A percentile compares a stretch with the other conserved stretches of the same genome.
Conservation (phyloP, 2,329 filamentous ascomycete genomes). For the Fusarium succisae region DNA sequence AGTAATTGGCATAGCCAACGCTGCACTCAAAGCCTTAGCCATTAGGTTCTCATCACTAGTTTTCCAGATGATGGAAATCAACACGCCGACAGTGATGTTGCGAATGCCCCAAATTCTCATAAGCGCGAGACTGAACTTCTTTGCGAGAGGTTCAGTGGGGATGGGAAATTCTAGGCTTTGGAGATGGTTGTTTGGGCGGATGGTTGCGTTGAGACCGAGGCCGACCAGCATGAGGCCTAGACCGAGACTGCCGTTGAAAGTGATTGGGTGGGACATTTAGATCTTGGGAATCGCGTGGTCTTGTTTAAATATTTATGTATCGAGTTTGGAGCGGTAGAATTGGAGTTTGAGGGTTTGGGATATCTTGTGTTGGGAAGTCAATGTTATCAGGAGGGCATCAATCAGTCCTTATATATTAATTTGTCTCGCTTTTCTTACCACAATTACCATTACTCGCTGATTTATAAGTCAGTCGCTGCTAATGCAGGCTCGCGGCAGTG, state of each 20-base stretch:
- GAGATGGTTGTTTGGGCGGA: constrained; percentile 9
- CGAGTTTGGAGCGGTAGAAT: rapidly evolving
- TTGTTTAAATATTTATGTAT: background rate
- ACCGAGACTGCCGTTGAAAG: constrained; percentile 8
- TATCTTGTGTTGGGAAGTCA: rapidly evolving
- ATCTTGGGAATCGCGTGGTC: rapidly evolving
- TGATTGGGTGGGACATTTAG: constrained; percentile 4
- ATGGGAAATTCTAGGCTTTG: constrained; percentile 3
- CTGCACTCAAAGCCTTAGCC: background rate
- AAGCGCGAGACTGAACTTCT: constrained; percentile 1
- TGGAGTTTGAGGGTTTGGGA: background rate
- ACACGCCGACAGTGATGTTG: constrained; percentile 4
- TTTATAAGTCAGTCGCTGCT: background rate
- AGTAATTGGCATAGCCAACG: background rate
- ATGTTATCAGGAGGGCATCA: rapidly evolving
- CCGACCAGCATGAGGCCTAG: background rate
- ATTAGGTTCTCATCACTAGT: background rate
- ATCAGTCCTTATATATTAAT: background rate
- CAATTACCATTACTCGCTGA: background rate
- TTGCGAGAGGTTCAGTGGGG: constrained; percentile 2
- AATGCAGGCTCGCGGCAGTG: background rate
- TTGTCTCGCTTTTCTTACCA: too few species aligned
- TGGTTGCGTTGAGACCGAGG: constrained; percentile 12
- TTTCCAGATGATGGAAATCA: background rate
- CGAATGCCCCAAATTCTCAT: constrained; percentile 21